Conservation (phyloP, 176 grass and related monocot genomes). For the Triticum timopheevii region DNA sequence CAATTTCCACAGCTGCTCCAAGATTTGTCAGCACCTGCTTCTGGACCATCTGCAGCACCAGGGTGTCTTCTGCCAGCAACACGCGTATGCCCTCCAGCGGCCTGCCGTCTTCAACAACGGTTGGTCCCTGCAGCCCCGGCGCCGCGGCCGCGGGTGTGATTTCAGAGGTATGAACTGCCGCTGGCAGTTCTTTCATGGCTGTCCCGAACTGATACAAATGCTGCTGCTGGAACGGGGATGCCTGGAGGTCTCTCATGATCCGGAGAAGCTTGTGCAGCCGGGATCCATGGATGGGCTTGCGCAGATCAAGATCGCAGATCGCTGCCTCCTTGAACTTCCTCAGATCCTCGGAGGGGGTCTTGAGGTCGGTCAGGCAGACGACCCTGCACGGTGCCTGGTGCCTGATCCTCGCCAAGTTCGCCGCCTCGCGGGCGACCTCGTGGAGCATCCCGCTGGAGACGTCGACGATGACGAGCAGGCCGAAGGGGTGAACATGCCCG, state of each 20-base stretch:
- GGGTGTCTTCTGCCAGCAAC: slow-evolving; percentile 61
- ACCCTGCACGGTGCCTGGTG: slow-evolving; percentile 39
- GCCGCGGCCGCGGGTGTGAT: background rate
- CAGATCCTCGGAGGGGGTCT: slow-evolving; percentile 26
- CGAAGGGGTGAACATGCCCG: background rate
- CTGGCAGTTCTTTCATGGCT: background rate
- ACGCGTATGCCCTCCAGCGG: slow-evolving; percentile 45
- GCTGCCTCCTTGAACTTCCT: slow-evolving; percentile 25
- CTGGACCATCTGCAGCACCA: slow-evolving; percentile 38
- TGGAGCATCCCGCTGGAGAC: slow-evolving; percentile 17
- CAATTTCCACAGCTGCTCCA: slow-evolving; percentile 52
- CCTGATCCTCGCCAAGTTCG: slow-evolving; percentile 6
- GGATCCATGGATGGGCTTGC: slow-evolving; percentile 71
- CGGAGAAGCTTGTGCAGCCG: slow-evolving; percentile 32
- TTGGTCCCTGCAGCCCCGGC: background rate
- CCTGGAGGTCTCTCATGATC: slow-evolving; percentile 34
- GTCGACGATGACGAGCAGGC: slow-evolving; percentile 50
- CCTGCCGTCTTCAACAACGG: slow-evolving; percentile 29
- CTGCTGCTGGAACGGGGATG: background rate
- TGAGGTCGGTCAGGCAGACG: slow-evolving; percentile 48
- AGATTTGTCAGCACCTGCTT: slow-evolving; percentile 38
- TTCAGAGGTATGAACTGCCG: background rate
- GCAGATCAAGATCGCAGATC: slow-evolving; percentile 36
- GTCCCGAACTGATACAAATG: background rate
- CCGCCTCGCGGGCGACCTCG: slow-evolving; percentile 18